A percentile compares a stretch with the other conserved stretches of the same genome.
phyloP scores from a whole-genome alignment of 1,284 basidiomycete genomes.

The Golubevia pallescens region DNA sequence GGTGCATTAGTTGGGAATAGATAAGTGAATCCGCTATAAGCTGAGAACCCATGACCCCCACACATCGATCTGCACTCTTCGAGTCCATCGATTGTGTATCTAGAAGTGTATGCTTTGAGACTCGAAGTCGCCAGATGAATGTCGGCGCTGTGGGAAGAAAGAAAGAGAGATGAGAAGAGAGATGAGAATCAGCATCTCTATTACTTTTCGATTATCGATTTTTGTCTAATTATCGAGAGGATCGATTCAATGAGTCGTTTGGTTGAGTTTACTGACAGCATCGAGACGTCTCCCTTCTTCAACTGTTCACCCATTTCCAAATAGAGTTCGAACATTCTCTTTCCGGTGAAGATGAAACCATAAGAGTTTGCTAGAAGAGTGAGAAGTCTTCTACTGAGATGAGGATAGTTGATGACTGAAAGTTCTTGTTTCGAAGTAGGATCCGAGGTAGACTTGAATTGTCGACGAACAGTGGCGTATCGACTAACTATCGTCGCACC shows the following conservation, averaged over 20 bases:
- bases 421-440: conserved; percentile 66
- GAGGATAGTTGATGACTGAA: conserved; percentile 75
- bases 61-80: conserved; percentile 75
- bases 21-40: conserved; percentile 70
- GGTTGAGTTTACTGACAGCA: background rate
- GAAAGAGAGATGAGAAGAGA: too few relatives aligned
- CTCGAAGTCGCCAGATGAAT: conserved; percentile 76
- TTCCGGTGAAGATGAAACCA: conserved; percentile 75
- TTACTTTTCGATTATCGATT: conserved; percentile 60
- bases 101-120: conserved; percentile 73
- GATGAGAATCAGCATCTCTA: conserved; percentile 46
- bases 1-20: conserved; percentile 21
- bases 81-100: conserved; percentile 70
- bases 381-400: conserved; percentile 74
- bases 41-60: conserved; percentile 80
- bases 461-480: conserved; percentile 76
- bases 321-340: conserved; percentile 68
- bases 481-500: conserved; percentile 77
- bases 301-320: conserved; percentile 41
- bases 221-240: conserved; percentile 68
- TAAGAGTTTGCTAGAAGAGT: conserved; percentile 75
- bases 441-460: conserved; percentile 64
- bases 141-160: too few relatives aligned
- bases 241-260: background rate
- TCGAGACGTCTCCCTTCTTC: conserved; percentile 11